These are phyloP conservation scores for Aureobasidium sp. DNA, from an alignment of 2,329 filamentous ascomycete species.

Conservation along the genomic window DNA sequence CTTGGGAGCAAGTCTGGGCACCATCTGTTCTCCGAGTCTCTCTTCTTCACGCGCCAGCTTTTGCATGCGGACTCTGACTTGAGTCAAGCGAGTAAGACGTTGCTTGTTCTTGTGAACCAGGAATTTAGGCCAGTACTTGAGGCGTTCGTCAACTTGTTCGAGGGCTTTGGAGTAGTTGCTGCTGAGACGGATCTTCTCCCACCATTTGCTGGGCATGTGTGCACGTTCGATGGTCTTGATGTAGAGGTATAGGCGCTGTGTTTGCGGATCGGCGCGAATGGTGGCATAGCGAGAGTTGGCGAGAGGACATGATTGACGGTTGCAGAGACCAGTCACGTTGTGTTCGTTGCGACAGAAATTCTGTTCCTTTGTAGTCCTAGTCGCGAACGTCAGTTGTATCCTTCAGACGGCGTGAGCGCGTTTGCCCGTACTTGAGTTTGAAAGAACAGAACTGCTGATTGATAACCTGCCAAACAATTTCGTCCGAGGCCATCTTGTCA, in stretches of 20 bases:
- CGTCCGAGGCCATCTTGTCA: slow-evolving; percentile 71
- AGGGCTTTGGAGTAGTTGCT: slow-evolving; percentile 87
- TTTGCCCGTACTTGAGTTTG: slow-evolving; percentile 62
- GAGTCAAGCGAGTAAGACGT: slow-evolving; percentile 81
- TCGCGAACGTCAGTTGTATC: background rate
- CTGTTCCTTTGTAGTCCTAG: slow-evolving; percentile 63
- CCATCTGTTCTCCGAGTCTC: slow-evolving; percentile 76
- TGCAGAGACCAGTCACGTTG: slow-evolving; percentile 57
- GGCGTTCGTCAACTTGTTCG: slow-evolving; percentile 73
- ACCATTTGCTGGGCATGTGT: slow-evolving; percentile 83
- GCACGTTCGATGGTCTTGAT: slow-evolving; percentile 91
- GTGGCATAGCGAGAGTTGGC: slow-evolving; percentile 92
- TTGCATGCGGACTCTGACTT: slow-evolving; percentile 73
- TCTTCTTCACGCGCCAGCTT: slow-evolving; percentile 84
- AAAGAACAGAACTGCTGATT: slow-evolving; percentile 93
- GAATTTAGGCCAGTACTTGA: slow-evolving; percentile 94
- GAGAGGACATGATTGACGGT: slow-evolving; percentile 80
- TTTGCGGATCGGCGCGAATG: slow-evolving; percentile 72
- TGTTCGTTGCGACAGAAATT: slow-evolving; percentile 87
- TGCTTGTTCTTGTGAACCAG: slow-evolving; percentile 94
- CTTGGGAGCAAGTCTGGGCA: slow-evolving; percentile 87
- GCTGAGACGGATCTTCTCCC: slow-evolving; percentile 86
- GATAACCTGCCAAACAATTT: slow-evolving; percentile 96
- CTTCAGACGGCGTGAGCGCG: background rate
- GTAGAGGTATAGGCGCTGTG: slow-evolving; percentile 83